phyloP scores from a whole-genome alignment of 768 basidiomycete genomes.

The Dacryopinax primogenitus region DNA sequence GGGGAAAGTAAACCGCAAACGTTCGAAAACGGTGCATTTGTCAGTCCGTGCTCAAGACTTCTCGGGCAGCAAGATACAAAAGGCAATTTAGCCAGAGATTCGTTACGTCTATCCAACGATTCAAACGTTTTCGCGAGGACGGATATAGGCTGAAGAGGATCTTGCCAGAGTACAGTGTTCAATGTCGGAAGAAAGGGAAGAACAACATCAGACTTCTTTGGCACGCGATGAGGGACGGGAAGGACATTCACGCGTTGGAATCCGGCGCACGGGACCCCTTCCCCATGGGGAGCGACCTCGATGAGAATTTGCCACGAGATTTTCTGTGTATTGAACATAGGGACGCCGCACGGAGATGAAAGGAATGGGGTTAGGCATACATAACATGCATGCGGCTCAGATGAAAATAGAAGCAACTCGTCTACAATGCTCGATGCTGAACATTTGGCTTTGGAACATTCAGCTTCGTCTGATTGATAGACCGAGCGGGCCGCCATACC shows the following conservation, averaged over 20 bases:
- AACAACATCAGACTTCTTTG: background rate
- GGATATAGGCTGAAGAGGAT: background rate
- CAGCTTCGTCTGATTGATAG: no score
- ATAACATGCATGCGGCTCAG: no score
- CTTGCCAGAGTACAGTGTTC: background rate
- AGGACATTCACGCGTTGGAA: background rate
- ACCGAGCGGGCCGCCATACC: no score
- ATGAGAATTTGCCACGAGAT: no score
- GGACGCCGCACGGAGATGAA: no score
- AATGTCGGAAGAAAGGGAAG: slow-evolving; percentile 6
- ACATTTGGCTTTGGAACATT: no score
- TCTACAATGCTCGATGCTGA: no score
- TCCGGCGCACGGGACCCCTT: background rate
- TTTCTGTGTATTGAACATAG: no score
- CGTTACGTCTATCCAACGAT: background rate
- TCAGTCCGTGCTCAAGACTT: background rate
- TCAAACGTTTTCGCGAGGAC: background rate
- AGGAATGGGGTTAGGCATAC: no score
- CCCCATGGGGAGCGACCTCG: slow-evolving; percentile 8
- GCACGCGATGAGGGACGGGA: slow-evolving; percentile 4
- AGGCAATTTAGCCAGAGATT: background rate
- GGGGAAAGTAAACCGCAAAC: background rate
- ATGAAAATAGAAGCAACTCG: no score
- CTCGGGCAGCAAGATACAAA: background rate
- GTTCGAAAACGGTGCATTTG: background rate